phyloP scores from a whole-genome alignment of 106 monocot genomes.

The Allium fistulosum region DNA sequence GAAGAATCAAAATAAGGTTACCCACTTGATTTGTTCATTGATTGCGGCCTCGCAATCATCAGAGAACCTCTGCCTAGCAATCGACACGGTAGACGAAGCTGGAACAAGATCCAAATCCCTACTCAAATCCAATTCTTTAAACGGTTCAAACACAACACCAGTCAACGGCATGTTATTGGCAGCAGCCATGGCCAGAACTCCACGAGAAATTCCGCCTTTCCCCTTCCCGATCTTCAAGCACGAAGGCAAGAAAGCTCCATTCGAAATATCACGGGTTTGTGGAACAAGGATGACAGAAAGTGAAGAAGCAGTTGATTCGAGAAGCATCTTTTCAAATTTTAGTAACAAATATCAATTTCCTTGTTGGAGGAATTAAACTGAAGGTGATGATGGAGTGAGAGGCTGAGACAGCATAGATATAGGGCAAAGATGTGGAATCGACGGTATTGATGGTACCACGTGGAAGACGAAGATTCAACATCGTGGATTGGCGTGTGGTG shows the following conservation, averaged over 20 bases:
- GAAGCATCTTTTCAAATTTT: background rate
- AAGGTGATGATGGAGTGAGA: background rate
- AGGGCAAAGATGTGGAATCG: background rate
- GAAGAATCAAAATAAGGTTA: background rate
- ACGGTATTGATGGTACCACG: conserved; percentile 8
- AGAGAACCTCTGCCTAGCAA: conserved; percentile 46
- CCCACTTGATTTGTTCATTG: conserved; percentile 91
- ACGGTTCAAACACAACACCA: conserved; percentile 46
- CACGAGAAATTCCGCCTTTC: background rate
- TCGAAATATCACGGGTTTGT: background rate
- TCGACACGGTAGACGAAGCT: conserved; percentile 31
- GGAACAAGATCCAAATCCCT: conserved; percentile 42
- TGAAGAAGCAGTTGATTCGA: conserved; percentile 8
- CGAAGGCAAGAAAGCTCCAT: background rate
- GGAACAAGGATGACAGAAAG: conserved; percentile 6
- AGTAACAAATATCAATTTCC: background rate
- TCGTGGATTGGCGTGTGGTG: conserved; percentile 33
- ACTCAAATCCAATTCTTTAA: conserved; percentile 44
- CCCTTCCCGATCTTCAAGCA: background rate
- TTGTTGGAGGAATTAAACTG: background rate
- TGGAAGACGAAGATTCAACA: conserved; percentile 18
- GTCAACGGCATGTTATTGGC: conserved; percentile 9
- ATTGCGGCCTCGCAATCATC: conserved; percentile 77
- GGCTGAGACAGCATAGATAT: conserved; percentile 1
- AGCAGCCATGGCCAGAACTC: conserved; percentile 1